Percentiles rank a stretch among this genome's conserved stretches.
Conservation (phyloP, 148 eudicot genomes). For the Chenopodium album region DNA sequence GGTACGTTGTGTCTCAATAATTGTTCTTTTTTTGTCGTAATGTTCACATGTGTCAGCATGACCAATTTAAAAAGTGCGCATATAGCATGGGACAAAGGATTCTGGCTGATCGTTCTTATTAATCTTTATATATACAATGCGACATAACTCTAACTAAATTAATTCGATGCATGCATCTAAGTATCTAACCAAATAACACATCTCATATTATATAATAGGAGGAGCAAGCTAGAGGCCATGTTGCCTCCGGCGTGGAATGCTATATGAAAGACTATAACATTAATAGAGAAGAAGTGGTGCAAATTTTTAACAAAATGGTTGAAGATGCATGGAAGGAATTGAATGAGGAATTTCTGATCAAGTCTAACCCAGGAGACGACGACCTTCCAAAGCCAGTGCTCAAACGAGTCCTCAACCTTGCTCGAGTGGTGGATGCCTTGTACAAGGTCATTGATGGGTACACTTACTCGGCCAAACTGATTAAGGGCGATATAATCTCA, state of each 20-base stretch:
- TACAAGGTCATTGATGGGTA: constrained; percentile 38
- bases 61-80: too few species aligned
- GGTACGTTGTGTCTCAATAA: not conserved
- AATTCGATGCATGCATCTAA: too few species aligned
- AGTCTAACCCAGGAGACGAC: constrained; percentile 5
- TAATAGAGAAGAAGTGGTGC: constrained; percentile 29
- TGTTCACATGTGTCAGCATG: not conserved
- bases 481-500: constrained; percentile 32
- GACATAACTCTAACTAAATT: too few species aligned
- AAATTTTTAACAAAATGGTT: constrained; percentile 23
- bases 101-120: too few species aligned
- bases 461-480: constrained; percentile 27
- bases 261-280: constrained; percentile 35
- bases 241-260: constrained; percentile 36
- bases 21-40: not conserved
- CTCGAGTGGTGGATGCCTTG: constrained; percentile 28
- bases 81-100: too few species aligned
- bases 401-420: constrained; percentile 23
- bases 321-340: constrained; percentile 41
- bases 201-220: constrained; percentile 10
- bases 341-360: constrained; percentile 26
- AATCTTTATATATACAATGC: too few species aligned
- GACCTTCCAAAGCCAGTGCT: constrained; percentile 23
- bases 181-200: too few species aligned
- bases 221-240: constrained; percentile 37